These are phyloP conservation scores for Coffea humblotiana DNA, from an alignment of 305 asterid species.

Conservation along the genomic window DNA sequence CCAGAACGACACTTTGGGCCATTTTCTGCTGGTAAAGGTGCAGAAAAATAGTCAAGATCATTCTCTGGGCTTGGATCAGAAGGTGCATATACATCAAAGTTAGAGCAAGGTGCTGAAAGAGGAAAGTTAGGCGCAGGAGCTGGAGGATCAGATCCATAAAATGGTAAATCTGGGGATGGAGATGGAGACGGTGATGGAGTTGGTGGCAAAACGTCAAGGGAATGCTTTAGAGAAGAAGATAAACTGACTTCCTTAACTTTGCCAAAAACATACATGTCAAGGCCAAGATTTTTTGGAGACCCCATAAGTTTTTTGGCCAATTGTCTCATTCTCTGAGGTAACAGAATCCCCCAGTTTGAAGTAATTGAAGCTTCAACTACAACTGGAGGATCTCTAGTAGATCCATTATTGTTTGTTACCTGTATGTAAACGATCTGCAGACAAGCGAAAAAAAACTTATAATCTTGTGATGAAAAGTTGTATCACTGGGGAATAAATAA, in stretches of 20 bases:
- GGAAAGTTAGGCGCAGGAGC: slow-evolving; percentile 27
- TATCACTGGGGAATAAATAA: neutral
- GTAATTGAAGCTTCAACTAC: slow-evolving; percentile 75
- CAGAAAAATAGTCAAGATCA: slow-evolving; percentile 17
- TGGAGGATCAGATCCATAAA: slow-evolving; percentile 30
- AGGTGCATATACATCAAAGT: slow-evolving; percentile 37
- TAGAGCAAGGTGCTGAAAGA: slow-evolving; percentile 34
- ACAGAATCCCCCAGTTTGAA: slow-evolving; percentile 44
- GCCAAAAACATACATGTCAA: slow-evolving; percentile 76
- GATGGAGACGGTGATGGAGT: slow-evolving; percentile 41
- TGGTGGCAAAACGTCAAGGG: slow-evolving; percentile 46
- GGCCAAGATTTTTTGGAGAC: slow-evolving; percentile 77
- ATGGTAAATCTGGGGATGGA: slow-evolving; percentile 23
- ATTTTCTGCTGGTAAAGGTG: slow-evolving; percentile 32
- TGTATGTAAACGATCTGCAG: slow-evolving; percentile 64
- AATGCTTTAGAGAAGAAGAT: slow-evolving; percentile 63
- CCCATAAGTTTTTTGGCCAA: slow-evolving; percentile 63
- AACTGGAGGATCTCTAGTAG: slow-evolving; percentile 80
- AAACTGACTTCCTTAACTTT: slow-evolving; percentile 77
- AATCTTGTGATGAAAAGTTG: neutral
- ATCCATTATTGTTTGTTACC: slow-evolving; percentile 69
- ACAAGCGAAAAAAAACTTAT: neutral
- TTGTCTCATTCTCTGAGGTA: slow-evolving; percentile 69
- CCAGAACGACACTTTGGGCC: slow-evolving; percentile 34
- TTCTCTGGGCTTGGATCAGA: slow-evolving; percentile 33